Conservation (phyloP, 1,284 basidiomycete species). For the Ceratobasidium sp. region DNA sequence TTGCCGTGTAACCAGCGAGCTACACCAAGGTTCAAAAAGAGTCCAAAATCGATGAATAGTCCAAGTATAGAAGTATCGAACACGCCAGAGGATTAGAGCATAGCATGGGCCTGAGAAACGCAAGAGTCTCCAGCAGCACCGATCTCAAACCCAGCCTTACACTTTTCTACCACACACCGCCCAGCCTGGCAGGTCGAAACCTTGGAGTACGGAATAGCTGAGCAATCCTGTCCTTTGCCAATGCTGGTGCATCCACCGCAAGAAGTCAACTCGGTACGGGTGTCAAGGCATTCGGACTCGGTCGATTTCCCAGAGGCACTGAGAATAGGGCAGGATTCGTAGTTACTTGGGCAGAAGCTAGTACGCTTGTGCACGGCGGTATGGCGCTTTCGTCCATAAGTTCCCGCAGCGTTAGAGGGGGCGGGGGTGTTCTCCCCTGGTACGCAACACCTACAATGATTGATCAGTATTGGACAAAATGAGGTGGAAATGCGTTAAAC, state of each 20-base stretch:
- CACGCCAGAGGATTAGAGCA: neutral
- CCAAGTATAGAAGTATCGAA: too few species aligned
- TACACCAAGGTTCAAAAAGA: neutral
- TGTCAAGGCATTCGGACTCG: slow-evolving; percentile 50
- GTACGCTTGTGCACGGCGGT: slow-evolving; percentile 38
- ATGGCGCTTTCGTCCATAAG: slow-evolving; percentile 21
- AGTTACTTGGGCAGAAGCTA: slow-evolving; percentile 61
- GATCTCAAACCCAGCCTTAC: slow-evolving; percentile 15
- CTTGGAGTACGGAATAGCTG: slow-evolving; percentile 64
- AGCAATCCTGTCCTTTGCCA: slow-evolving; percentile 73
- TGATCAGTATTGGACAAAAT: neutral
- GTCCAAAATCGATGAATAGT: too few species aligned
- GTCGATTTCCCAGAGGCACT: slow-evolving; percentile 58
- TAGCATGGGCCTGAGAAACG: neutral
- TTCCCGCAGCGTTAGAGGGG: slow-evolving; percentile 30
- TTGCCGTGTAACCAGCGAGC: too few species aligned
- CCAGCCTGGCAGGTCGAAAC: slow-evolving; percentile 67
- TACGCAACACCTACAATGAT: slow-evolving; percentile 6
- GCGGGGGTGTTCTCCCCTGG: slow-evolving; percentile 13
- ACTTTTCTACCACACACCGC: slow-evolving; percentile 17
- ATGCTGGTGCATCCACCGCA: slow-evolving; percentile 76
- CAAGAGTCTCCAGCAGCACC: slow-evolving; percentile 1
- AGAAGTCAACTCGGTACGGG: slow-evolving; percentile 11
- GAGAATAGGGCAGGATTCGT: slow-evolving; percentile 67
- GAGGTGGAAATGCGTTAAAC: neutral